Evolutionary conservation across 2,329 filamentous ascomycete species (phyloP).

Genomic region (Gliomastix tumulicola): DNA sequence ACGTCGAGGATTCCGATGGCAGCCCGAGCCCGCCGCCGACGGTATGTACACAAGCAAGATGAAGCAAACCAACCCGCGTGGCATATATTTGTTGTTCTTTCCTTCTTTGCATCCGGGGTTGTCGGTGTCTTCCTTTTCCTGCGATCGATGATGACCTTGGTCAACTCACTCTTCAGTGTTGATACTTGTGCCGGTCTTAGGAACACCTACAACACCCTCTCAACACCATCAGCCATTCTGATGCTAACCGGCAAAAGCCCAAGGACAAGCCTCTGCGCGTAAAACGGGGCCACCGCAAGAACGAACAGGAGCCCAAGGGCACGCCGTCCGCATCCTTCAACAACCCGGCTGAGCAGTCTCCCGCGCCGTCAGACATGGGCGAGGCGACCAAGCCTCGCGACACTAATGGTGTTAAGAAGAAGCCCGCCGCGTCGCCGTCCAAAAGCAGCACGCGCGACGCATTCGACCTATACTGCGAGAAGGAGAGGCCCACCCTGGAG

Average conservation of each 20-base stretch:
- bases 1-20: constrained; percentile 71
- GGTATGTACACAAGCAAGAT: no score
- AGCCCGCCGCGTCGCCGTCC: no score
- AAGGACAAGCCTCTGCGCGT: constrained; percentile 72
- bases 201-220: constrained; percentile 16
- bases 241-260: constrained; percentile 45
- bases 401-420: constrained; percentile 32
- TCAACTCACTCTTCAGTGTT: constrained; percentile 16
- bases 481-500: constrained; percentile 35
- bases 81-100: no score
- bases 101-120: constrained; percentile 1
- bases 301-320: constrained; percentile 34
- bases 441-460: no score
- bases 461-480: constrained; percentile 49
- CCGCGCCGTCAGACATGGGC: constrained; percentile 23
- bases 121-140: no score
- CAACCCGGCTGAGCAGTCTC: constrained; percentile 40
- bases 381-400: constrained; percentile 14
- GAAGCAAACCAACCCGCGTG: no score
- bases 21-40: constrained; percentile 75
- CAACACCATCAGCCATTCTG: constrained; percentile 20
- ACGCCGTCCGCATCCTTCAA: constrained; percentile 32
- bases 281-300: constrained; percentile 65
- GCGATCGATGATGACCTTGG: no score
- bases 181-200: constrained; percentile 24